Conservation (phyloP, 345 rosid species). For the Erucastrum elatum region DNA sequence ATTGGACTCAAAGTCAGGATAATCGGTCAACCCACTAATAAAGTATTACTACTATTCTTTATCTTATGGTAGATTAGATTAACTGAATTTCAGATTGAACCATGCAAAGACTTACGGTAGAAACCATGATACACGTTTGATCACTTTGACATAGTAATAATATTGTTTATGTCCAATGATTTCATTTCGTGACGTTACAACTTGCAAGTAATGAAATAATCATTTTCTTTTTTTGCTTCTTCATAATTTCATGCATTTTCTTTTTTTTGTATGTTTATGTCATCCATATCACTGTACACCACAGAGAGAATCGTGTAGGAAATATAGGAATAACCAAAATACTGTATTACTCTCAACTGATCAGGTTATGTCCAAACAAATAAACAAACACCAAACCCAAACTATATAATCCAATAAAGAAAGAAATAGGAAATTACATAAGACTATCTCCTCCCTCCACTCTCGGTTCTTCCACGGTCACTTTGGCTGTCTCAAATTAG, state of each 20-base stretch:
- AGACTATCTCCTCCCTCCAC: slow-evolving; percentile 29
- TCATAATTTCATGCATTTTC: too few relatives aligned
- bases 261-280: not conserved
- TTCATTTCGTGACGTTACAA: not conserved
- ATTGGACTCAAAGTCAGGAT: too few relatives aligned
- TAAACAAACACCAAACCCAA: slow-evolving; percentile 27
- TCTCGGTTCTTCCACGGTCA: slow-evolving; percentile 11
- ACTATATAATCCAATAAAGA: slow-evolving; percentile 20
- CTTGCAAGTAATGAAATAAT: too few relatives aligned
- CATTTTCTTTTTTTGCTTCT: too few relatives aligned
- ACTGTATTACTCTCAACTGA: slow-evolving; percentile 19
- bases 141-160: not conserved
- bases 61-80: not conserved
- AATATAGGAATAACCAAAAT: not conserved
- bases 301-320: not conserved
- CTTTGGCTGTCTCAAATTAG: slow-evolving; percentile 18
- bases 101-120: not conserved
- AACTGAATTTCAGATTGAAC: not conserved
- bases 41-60: too few relatives aligned
- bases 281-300: not conserved
- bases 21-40: too few relatives aligned
- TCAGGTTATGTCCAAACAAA: slow-evolving; percentile 26
- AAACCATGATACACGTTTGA: not conserved
- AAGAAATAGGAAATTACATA: slow-evolving; percentile 14
- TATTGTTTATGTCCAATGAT: not conserved